phyloP scores from a whole-genome alignment of 148 eudicot genomes.

The Vaccinium darrowii region DNA sequence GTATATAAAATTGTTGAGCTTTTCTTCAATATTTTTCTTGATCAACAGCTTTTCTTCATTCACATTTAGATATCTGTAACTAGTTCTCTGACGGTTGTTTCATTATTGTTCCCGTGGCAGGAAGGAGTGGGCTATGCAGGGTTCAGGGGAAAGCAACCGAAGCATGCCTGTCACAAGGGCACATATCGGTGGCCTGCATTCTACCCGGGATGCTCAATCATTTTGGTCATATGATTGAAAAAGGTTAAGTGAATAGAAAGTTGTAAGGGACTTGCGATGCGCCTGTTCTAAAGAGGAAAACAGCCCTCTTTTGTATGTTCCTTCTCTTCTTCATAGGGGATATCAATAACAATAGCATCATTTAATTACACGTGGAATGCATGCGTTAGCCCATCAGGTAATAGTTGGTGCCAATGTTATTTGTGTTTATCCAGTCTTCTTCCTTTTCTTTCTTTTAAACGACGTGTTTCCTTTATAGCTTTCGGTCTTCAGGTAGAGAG shows the following conservation, averaged over 20 bases:
- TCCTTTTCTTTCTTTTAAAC: too few species aligned
- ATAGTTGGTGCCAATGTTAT: background rate
- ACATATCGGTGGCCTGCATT: slow-evolving; percentile 71
- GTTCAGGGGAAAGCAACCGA: slow-evolving; percentile 49
- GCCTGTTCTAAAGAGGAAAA: slow-evolving; percentile 51
- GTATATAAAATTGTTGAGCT: background rate
- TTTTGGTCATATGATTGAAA: slow-evolving; percentile 86
- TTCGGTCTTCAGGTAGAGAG: background rate
- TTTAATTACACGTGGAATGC: slow-evolving; percentile 47
- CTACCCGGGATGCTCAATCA: slow-evolving; percentile 82
- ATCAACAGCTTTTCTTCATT: background rate
- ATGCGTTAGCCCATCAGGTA: slow-evolving; percentile 48
- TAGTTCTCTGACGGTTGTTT: slow-evolving; percentile 2
- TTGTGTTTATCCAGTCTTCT: background rate
- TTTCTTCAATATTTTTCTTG: background rate
- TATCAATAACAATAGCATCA: slow-evolving; percentile 57
- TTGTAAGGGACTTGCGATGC: slow-evolving; percentile 49
- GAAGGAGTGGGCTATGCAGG: slow-evolving; percentile 55
- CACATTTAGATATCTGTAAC: background rate
- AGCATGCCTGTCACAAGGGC: slow-evolving; percentile 47
- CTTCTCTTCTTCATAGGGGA: slow-evolving; percentile 41
- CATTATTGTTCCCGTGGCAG: slow-evolving; percentile 39
- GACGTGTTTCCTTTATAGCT: background rate
- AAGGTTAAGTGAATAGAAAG: slow-evolving; percentile 10
- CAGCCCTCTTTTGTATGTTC: slow-evolving; percentile 60